Evolutionary conservation across 1,139 yeast species (phyloP), one percentile per base, ranked within the genome.

Genomic region (Geotrichum fermentans): DNA sequence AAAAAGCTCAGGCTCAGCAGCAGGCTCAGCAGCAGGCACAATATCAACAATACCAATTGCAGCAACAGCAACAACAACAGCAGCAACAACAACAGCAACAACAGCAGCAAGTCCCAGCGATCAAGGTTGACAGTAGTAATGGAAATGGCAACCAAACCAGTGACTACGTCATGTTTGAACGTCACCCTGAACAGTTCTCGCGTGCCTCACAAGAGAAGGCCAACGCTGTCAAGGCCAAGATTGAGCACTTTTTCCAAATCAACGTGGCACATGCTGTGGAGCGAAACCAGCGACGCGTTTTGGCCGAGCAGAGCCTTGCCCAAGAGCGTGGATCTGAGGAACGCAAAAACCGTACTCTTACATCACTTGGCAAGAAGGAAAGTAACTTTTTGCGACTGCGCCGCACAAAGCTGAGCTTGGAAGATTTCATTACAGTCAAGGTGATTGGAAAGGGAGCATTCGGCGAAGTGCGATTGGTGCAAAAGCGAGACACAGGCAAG

Each of bases 401-500:
- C 53, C 73, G 88, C 56, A 82, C 88, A n/a, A 74, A 80, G 56
- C 69, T 82, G 46, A 73, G 79, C 1, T 71, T 82, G 40, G 83
- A 78, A 43, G 88, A 82, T 63, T 82, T 82, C 61, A 72, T 69
- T 32, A 82, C 88, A 3, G 84, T 82, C 53, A 81, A 82, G 62
- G 88, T 82, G 34, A 82, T 82, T 57, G 88, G 88, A 42, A 82
- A 82, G 60, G 88, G 88, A 41, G 88, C 88, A 1, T 82, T 82
- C 65, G 88, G 88, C 38, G 89, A 82, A 61, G 88, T 82, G 33
- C 70, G 87, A 41, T 72, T 82, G 52, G 89, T 82, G 16, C 89
- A 82, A 59, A 82, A 82, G 68, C 73, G 71, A 50, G 88, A 82
- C 61, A 82, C 85, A 10, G 89, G 88, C 42, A 82, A 82, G 63